These are phyloP conservation scores for Geranomyces michiganensis DNA, from an alignment of 192 early-diverging fungal genomes.

Conservation along the genomic window DNA sequence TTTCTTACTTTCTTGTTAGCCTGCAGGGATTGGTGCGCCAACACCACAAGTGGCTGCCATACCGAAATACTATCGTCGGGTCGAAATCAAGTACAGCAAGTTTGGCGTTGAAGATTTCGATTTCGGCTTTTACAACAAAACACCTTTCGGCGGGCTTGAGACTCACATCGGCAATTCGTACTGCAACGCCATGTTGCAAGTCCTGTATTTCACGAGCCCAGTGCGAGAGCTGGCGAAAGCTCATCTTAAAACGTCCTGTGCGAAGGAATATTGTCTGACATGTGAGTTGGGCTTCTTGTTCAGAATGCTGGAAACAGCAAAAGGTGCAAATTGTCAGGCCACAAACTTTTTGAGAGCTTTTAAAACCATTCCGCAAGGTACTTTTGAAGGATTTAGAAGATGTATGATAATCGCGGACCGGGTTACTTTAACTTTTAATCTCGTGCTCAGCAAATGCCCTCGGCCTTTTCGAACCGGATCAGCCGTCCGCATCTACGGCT, in stretches of 20 bases:
- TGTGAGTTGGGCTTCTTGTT: slow-evolving; percentile 96
- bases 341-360: slow-evolving; percentile 87
- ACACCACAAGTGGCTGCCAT: slow-evolving; percentile 30
- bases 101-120: slow-evolving; percentile 99
- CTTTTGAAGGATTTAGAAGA: neutral
- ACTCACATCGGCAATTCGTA: slow-evolving; percentile 89
- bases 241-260: slow-evolving; percentile 70
- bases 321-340: slow-evolving; percentile 95
- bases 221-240: slow-evolving; percentile 70
- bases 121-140: slow-evolving; percentile 95
- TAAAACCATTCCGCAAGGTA: slow-evolving; percentile 81
- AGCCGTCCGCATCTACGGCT: slow-evolving; percentile 56
- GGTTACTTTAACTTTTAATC: neutral
- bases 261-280: slow-evolving; percentile 76
- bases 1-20: slow-evolving; percentile 4
- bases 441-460: slow-evolving; percentile 68
- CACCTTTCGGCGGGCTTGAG: slow-evolving; percentile 85
- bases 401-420: neutral
- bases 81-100: slow-evolving; percentile 87
- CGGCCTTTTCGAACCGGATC: slow-evolving; percentile 86
- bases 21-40: neutral
- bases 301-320: slow-evolving; percentile 84
- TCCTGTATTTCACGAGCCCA: slow-evolving; percentile 71
- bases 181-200: slow-evolving; percentile 87
- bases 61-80: slow-evolving; percentile 71